Conservation (phyloP, 2,329 filamentous ascomycete species). For the Calonectria pauciramosa region DNA sequence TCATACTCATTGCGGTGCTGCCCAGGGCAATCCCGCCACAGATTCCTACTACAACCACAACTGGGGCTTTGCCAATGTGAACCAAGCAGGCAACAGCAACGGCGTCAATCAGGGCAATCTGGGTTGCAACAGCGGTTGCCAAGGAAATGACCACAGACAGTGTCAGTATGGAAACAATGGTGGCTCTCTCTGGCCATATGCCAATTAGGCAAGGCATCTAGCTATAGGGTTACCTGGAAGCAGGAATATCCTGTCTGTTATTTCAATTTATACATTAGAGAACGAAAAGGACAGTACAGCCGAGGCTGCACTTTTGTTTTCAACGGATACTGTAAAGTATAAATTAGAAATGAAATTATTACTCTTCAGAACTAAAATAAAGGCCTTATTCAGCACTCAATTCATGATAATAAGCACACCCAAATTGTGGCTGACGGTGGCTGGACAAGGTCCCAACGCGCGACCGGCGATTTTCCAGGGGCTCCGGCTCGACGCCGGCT, state of each 20-base stretch:
- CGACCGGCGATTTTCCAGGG: neutral
- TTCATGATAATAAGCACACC: too few species aligned
- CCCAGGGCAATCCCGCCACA: neutral
- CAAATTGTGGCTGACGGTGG: too few species aligned
- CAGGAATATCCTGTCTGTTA: neutral
- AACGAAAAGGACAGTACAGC: too few species aligned
- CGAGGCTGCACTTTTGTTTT: too few species aligned
- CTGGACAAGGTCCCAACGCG: too few species aligned
- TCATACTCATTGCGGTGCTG: slow-evolving; percentile 8
- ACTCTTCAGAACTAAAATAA: too few species aligned
- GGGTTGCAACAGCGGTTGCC: slow-evolving; percentile 10
- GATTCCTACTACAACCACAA: slow-evolving; percentile 10
- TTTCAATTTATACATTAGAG: neutral
- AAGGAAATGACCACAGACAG: slow-evolving; percentile 9
- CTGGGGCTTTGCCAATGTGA: slow-evolving; percentile 15
- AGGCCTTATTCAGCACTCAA: too few species aligned
- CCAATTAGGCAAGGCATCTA: neutral
- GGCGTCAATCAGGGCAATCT: slow-evolving; percentile 7
- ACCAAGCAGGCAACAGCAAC: slow-evolving; percentile 6
- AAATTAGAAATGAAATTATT: too few species aligned
- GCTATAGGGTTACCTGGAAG: neutral
- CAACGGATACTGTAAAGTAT: too few species aligned
- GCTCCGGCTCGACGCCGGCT: neutral
- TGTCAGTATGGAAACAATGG: slow-evolving; percentile 11
- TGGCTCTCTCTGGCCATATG: slow-evolving; percentile 12